Conservation (phyloP, 192 early-diverging fungal species). For the Pilaira anomala region DNA sequence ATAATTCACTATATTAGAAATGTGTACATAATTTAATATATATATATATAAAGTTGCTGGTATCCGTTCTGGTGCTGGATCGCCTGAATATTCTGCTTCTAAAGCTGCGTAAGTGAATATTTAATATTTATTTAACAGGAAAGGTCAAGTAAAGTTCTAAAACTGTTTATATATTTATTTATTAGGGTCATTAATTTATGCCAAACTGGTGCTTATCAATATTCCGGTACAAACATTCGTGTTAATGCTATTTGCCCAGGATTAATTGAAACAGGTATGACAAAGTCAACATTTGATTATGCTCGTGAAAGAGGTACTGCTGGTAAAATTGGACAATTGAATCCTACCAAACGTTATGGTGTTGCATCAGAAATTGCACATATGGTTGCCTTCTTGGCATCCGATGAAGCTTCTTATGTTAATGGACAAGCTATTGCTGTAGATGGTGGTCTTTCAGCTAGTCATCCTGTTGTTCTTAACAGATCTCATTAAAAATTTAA, state of each 20-base stretch:
- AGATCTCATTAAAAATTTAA: conserved; percentile 26
- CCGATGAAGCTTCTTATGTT: conserved; percentile 47
- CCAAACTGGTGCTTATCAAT: conserved; percentile 40
- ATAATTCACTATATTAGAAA: too few relatives aligned
- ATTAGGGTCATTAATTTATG: conserved; percentile 40
- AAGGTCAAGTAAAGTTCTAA: too few relatives aligned
- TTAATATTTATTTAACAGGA: too few relatives aligned
- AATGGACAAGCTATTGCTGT: conserved; percentile 48
- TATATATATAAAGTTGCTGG: conserved; percentile 36
- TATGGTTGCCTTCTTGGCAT: conserved; percentile 46
- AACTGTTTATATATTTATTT: too few relatives aligned
- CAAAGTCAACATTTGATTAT: conserved; percentile 41
- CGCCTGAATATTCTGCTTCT: conserved; percentile 51
- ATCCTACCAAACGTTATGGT: conserved; percentile 42
- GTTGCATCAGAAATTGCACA: conserved; percentile 42
- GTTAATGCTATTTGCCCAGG: conserved; percentile 54
- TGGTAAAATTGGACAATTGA: conserved; percentile 50
- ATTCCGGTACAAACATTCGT: conserved; percentile 41
- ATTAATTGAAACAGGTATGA: conserved; percentile 54
- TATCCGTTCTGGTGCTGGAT: conserved; percentile 47
- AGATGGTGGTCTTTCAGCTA: conserved; percentile 44
- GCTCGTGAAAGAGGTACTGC: conserved; percentile 40
- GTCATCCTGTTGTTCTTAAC: conserved; percentile 30
- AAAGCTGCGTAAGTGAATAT: conserved; percentile 47
- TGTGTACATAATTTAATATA: neutral